Conservation (phyloP, 352 stramenopile genomes). For the Pythium aphanidermatum region DNA sequence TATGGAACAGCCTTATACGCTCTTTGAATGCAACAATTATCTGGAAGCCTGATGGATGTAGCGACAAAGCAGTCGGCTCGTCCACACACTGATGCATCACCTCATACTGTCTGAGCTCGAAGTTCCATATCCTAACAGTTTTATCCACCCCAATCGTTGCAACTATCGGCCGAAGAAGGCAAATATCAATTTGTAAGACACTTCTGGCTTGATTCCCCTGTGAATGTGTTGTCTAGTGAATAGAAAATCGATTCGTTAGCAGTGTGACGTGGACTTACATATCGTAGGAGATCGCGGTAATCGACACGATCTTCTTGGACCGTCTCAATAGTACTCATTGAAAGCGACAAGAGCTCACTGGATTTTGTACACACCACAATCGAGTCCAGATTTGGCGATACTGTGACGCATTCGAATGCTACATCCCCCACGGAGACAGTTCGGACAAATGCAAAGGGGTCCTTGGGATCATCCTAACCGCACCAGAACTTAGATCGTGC, state of each 20-base stretch:
- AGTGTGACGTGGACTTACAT: conserved; percentile 25
- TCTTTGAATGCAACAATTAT: conserved; percentile 76
- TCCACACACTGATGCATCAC: conserved; percentile 55
- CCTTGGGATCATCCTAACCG: conserved; percentile 60
- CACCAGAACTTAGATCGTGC: not conserved
- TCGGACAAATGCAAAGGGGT: conserved; percentile 71
- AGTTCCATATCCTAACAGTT: conserved; percentile 88
- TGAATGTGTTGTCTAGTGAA: too few species aligned
- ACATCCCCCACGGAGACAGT: conserved; percentile 65
- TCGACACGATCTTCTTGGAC: conserved; percentile 71
- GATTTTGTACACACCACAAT: conserved; percentile 60
- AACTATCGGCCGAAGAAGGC: conserved; percentile 77
- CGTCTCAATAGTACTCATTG: conserved; percentile 66
- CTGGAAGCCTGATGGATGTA: conserved; percentile 71
- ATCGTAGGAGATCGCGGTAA: conserved; percentile 48
- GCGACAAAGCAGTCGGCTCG: conserved; percentile 48
- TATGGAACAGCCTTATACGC: conserved; percentile 62
- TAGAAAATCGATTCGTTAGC: not conserved
- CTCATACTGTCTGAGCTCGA: conserved; percentile 55
- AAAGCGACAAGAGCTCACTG: conserved; percentile 59
- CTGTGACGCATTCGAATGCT: conserved; percentile 61
- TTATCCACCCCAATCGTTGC: conserved; percentile 79
- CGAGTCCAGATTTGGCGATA: conserved; percentile 61
- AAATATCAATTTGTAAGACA: conserved; percentile 73
- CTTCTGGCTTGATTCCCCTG: conserved; percentile 56